Evolutionary conservation across 2,329 filamentous ascomycete genomes (phyloP).

Genomic region (Alternaria sp.): DNA sequence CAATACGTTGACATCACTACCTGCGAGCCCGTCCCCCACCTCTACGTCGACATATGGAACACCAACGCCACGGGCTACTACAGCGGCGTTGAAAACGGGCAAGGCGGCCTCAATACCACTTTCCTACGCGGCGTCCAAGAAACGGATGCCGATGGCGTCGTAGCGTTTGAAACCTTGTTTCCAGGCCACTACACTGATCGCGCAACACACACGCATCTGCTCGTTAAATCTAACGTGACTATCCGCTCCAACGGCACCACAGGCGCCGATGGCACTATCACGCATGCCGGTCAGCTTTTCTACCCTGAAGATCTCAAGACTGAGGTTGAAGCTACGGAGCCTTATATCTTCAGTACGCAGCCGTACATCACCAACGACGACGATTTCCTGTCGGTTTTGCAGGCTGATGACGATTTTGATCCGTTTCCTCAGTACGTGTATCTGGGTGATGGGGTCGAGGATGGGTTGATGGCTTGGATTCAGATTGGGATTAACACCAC

Average conservation of each 20-base stretch:
- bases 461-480: conserved; percentile 37
- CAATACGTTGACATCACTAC: conserved; percentile 61
- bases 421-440: conserved; percentile 33
- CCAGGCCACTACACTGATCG: conserved; percentile 50
- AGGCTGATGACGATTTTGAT: conserved; percentile 30
- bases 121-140: conserved; percentile 58
- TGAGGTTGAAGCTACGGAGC: conserved; percentile 46
- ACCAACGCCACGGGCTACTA: conserved; percentile 14
- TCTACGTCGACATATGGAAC: conserved; percentile 55
- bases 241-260: conserved; percentile 48
- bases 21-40: conserved; percentile 56
- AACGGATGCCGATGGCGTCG: conserved; percentile 56
- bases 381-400: conserved; percentile 35
- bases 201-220: conserved; percentile 39
- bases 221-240: conserved; percentile 47
- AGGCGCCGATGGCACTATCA: conserved; percentile 42
- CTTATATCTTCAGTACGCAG: conserved; percentile 48
- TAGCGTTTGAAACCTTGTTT: conserved; percentile 56
- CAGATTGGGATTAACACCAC: conserved; percentile 30
- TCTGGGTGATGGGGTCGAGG: conserved; percentile 25
- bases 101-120: conserved; percentile 35
- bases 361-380: conserved; percentile 26
- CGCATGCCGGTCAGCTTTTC: conserved; percentile 53
- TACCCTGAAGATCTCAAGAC: conserved; percentile 49
- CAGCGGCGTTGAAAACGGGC: conserved; percentile 53